Evolutionary conservation across 1,284 basidiomycete species (phyloP).

Genomic region (Ceratobasidium sp.): DNA sequence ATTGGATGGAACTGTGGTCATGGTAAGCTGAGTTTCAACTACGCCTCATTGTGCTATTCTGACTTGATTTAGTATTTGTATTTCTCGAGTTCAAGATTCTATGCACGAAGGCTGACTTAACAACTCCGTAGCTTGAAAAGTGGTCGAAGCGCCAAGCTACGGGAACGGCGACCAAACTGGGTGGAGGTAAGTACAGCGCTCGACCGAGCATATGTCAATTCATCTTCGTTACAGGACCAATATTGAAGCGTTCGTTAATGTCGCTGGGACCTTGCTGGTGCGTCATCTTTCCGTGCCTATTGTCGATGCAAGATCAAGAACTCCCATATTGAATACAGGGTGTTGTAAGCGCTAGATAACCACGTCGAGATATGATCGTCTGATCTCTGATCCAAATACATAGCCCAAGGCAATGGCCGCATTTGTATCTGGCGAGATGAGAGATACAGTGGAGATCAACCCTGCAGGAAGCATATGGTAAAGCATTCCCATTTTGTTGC

Average conservation of each 20-base stretch:
- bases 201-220: not conserved
- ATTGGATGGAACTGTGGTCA: slow-evolving; percentile 28
- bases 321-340: slow-evolving; percentile 55
- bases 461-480: slow-evolving; percentile 84
- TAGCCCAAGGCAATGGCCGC: slow-evolving; percentile 95
- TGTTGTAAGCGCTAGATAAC: slow-evolving; percentile 64
- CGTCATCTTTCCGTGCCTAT: slow-evolving; percentile 42
- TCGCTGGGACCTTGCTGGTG: slow-evolving; percentile 88
- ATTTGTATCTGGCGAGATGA: slow-evolving; percentile 93
- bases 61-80: slow-evolving; percentile 39
- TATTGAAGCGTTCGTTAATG: slow-evolving; percentile 80
- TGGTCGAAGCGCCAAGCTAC: slow-evolving; percentile 87
- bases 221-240: slow-evolving; percentile 63
- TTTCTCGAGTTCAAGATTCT: not conserved
- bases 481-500: slow-evolving; percentile 36
- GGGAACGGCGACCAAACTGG: slow-evolving; percentile 88
- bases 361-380: not conserved
- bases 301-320: slow-evolving; percentile 32
- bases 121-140: slow-evolving; percentile 77
- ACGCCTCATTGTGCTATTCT: not conserved
- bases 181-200: slow-evolving; percentile 75
- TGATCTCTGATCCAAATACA: not conserved
- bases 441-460: slow-evolving; percentile 92
- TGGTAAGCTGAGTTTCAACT: not conserved
- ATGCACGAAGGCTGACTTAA: slow-evolving; percentile 5